Conservation (phyloP, 78 protist species). For the Dictyostelium firmibasis region DNA sequence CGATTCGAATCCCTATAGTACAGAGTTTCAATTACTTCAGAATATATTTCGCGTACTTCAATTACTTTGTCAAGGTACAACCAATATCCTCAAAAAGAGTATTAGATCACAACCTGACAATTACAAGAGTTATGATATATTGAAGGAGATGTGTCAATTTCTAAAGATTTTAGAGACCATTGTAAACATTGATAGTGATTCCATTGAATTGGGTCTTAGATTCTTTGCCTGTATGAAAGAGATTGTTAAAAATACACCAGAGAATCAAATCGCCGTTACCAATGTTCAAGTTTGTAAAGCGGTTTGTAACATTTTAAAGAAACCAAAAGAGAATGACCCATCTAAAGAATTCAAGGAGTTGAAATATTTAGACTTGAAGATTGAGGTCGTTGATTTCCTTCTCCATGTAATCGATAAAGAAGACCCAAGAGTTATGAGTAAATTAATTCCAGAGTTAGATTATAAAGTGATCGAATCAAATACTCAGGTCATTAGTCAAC, state of each 20-base stretch:
- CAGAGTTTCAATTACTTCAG: conserved; percentile 28
- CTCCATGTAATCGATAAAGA: conserved; percentile 62
- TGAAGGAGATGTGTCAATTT: conserved; percentile 72
- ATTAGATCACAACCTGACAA: conserved; percentile 70
- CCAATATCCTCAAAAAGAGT: conserved; percentile 49
- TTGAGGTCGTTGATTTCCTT: conserved; percentile 68
- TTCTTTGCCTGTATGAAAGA: conserved; percentile 65
- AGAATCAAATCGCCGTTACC: conserved; percentile 58
- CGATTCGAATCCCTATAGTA: conserved; percentile 39
- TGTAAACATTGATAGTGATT: conserved; percentile 38
- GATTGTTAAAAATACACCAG: conserved; percentile 68
- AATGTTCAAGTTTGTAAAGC: conserved; percentile 74
- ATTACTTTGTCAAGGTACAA: conserved; percentile 65
- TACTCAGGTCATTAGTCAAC: conserved; percentile 23
- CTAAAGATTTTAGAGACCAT: conserved; percentile 64
- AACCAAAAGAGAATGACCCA: neutral
- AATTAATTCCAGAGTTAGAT: conserved; percentile 59
- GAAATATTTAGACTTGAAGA: conserved; percentile 55
- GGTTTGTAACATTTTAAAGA: conserved; percentile 37
- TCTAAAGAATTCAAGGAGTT: neutral
- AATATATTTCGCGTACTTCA: conserved; percentile 59
- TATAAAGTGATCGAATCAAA: conserved; percentile 55
- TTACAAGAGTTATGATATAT: conserved; percentile 62
- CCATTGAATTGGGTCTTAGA: conserved; percentile 34
- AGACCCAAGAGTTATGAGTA: conserved; percentile 40